Percentiles rank a stretch among this genome's conserved stretches.
Conservation (phyloP, 2,329 filamentous ascomycete species). For the Eutypa lata region DNA sequence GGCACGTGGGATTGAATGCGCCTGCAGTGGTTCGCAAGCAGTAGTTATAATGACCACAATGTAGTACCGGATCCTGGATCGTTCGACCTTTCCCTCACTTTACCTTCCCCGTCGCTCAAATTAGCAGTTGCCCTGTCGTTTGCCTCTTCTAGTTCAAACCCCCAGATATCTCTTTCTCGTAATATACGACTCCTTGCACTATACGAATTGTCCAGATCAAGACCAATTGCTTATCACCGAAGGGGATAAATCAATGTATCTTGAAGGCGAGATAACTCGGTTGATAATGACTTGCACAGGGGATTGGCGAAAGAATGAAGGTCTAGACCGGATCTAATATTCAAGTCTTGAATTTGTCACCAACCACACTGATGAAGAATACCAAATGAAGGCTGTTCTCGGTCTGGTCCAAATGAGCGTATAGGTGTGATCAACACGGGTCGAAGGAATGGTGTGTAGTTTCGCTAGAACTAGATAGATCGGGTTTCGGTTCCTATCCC, state of each 20-base stretch:
- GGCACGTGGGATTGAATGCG: background rate
- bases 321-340: background rate
- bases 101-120: background rate
- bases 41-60: background rate
- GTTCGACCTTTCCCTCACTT: background rate
- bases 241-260: constrained; percentile 1
- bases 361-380: constrained; percentile 4
- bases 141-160: no score
- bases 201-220: no score
- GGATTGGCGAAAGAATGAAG: background rate
- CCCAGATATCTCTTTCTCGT: no score
- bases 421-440: constrained; percentile 30
- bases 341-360: background rate
- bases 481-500: background rate
- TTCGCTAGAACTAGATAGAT: constrained; percentile 1
- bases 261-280: constrained; percentile 1
- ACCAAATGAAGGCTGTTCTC: constrained; percentile 10
- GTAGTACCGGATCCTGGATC: background rate
- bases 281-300: constrained; percentile 1
- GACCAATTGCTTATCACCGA: no score
- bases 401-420: constrained; percentile 5
- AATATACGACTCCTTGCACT: no score
- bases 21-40: background rate
- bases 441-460: constrained; percentile 21
- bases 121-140: background rate